Evolutionary conservation across 805 yeast species (phyloP).

Genomic region (Schwanniomyces yamadae): DNA sequence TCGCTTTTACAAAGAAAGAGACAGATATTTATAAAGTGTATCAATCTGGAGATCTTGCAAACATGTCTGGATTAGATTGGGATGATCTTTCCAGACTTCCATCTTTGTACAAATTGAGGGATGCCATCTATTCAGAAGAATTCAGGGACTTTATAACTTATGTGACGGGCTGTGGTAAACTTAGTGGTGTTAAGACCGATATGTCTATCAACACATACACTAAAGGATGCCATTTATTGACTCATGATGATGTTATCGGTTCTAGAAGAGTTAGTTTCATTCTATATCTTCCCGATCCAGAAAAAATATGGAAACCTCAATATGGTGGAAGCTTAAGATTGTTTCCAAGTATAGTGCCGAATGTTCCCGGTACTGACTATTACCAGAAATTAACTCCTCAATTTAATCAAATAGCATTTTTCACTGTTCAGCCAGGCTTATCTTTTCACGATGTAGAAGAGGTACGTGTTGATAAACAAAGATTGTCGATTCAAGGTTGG

Average conservation of each 20-base stretch:
- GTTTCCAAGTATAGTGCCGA: slow-evolving; percentile 82
- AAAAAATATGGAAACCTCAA: slow-evolving; percentile 80
- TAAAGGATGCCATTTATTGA: slow-evolving; percentile 88
- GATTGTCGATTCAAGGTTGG: slow-evolving; percentile 97
- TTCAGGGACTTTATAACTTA: slow-evolving; percentile 76
- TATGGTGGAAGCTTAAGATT: slow-evolving; percentile 93
- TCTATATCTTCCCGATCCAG: slow-evolving; percentile 90
- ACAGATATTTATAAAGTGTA: slow-evolving; percentile 93
- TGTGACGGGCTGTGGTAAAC: slow-evolving; percentile 83
- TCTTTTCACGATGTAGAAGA: slow-evolving; percentile 99
- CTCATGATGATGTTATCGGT: slow-evolving; percentile 98
- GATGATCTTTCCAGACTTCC: slow-evolving; percentile 74
- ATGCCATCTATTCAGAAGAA: slow-evolving; percentile 82
- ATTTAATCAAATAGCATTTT: slow-evolving; percentile 94
- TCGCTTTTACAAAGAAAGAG: slow-evolving; percentile 91
- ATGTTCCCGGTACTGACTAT: slow-evolving; percentile 83
- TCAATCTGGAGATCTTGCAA: slow-evolving; percentile 91
- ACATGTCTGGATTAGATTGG: slow-evolving; percentile 79
- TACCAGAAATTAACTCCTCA: slow-evolving; percentile 76
- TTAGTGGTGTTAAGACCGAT: slow-evolving; percentile 89
- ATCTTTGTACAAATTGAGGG: slow-evolving; percentile 71
- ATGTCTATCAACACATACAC: slow-evolving; percentile 89
- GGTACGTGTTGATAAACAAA: slow-evolving; percentile 84
- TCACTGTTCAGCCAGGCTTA: slow-evolving; percentile 92
- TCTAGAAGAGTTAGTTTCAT: slow-evolving; percentile 91